phyloP scores from a whole-genome alignment of 768 basidiomycete species.

The Pleurotus eryngii region DNA sequence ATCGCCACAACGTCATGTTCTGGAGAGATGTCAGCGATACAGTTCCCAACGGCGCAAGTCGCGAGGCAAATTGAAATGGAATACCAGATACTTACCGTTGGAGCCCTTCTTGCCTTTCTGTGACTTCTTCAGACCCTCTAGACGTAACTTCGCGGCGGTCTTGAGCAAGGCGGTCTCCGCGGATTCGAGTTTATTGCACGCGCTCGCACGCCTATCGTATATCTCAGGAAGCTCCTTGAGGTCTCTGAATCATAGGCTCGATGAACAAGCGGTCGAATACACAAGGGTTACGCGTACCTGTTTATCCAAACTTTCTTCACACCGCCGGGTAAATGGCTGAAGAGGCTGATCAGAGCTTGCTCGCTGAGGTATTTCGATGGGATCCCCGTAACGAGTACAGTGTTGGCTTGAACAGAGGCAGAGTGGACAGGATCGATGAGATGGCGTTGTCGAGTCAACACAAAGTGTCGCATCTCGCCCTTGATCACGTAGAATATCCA shows the following conservation, averaged over 20 bases:
- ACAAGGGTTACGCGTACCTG: conserved; percentile 39
- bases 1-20: not conserved
- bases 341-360: conserved; percentile 60
- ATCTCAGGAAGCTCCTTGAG: conserved; percentile 84
- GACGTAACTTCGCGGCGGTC: conserved; percentile 69
- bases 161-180: conserved; percentile 80
- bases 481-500: conserved; percentile 87
- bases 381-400: conserved; percentile 88
- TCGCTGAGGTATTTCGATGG: conserved; percentile 76
- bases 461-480: conserved; percentile 76
- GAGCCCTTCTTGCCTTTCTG: not conserved
- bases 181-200: conserved; percentile 77
- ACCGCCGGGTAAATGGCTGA: conserved; percentile 85
- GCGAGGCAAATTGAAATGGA: no score
- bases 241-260: conserved; percentile 41
- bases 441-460: conserved; percentile 76
- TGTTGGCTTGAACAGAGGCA: conserved; percentile 80
- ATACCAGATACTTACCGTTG: not conserved
- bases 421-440: conserved; percentile 75
- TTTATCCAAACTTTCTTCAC: conserved; percentile 92
- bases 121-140: conserved; percentile 46
- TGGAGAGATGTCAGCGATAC: no score
- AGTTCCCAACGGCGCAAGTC: no score
- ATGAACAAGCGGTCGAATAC: no score
- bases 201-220: conserved; percentile 71